Evolutionary conservation across 148 eudicot genomes (phyloP).

Genomic region (Chenopodium formosanum): DNA sequence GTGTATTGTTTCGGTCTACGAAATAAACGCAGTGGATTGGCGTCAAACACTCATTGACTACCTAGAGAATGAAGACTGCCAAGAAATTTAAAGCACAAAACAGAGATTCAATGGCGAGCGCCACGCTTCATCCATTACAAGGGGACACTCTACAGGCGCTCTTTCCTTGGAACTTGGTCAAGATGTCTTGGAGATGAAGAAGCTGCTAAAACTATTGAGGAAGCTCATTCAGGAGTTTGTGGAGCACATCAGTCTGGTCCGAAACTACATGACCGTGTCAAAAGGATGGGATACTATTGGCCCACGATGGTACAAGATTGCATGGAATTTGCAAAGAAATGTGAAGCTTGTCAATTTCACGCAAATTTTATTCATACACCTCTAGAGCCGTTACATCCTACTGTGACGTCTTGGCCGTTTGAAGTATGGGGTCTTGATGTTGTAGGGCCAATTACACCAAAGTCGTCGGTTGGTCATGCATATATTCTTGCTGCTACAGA

Average conservation of each 20-base stretch:
- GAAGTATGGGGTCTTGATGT: not conserved
- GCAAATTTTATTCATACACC: not conserved
- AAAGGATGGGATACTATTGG: not conserved
- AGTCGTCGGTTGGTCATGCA: not conserved
- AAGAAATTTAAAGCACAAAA: too few relatives aligned
- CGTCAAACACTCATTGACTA: too few relatives aligned
- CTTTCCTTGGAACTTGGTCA: too few relatives aligned
- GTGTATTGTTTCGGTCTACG: too few relatives aligned
- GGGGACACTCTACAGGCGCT: too few relatives aligned
- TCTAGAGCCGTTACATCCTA: not conserved
- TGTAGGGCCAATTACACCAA: not conserved
- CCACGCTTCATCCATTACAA: too few relatives aligned
- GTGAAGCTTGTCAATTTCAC: not conserved
- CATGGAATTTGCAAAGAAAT: not conserved
- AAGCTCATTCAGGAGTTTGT: not conserved
- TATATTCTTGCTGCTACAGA: not conserved
- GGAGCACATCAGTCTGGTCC: not conserved
- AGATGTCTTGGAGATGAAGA: too few relatives aligned
- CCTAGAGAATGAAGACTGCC: too few relatives aligned
- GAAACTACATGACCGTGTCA: too few relatives aligned
- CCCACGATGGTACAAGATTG: not conserved
- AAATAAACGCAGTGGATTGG: too few relatives aligned
- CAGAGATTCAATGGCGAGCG: too few relatives aligned
- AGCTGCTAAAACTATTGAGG: too few relatives aligned
- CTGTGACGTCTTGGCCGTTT: not conserved